These are phyloP conservation scores for Clavispora phyllophila DNA, from an alignment of 805 yeast species.

Conservation along the genomic window DNA sequence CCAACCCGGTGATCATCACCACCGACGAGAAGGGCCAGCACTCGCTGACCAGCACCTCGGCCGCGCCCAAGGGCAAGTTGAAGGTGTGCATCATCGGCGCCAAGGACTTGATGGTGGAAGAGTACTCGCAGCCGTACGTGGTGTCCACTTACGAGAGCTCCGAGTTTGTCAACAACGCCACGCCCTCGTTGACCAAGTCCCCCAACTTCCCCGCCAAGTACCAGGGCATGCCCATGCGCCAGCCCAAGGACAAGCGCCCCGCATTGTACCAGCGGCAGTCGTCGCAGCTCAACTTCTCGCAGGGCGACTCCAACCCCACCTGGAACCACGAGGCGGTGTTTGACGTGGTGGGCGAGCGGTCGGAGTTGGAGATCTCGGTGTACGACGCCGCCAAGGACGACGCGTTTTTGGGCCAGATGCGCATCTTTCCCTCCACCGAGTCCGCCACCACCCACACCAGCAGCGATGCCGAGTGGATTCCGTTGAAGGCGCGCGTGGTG, in stretches of 20 bases:
- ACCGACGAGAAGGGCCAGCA: conserved; percentile 39
- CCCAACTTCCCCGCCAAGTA: conserved; percentile 14
- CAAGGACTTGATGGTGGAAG: conserved; percentile 52
- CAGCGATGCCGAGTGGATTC: conserved; percentile 64
- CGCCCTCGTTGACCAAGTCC: conserved; percentile 43
- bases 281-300: conserved; percentile 27
- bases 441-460: conserved; percentile 35
- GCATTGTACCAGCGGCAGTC: conserved; percentile 36
- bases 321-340: conserved; percentile 94
- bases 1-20: conserved; percentile 31
- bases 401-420: conserved; percentile 78
- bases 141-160: conserved; percentile 90
- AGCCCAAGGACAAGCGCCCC: conserved; percentile 21
- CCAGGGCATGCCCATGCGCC: conserved; percentile 13
- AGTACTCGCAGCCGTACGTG: conserved; percentile 72
- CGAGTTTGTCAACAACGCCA: conserved; percentile 82
- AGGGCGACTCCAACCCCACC: conserved; percentile 48
- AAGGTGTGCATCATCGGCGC: conserved; percentile 81
- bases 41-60: conserved; percentile 20
- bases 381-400: conserved; percentile 84
- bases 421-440: conserved; percentile 57
- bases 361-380: conserved; percentile 84
- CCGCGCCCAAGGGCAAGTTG: conserved; percentile 73
- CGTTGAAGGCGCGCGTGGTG: conserved; percentile 63
- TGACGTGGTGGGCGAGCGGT: conserved; percentile 80